Evolutionary conservation across 2,329 filamentous ascomycete genomes (phyloP), one percentile per base, ranked within the genome.

Genomic region (Xylaria sp.): DNA sequence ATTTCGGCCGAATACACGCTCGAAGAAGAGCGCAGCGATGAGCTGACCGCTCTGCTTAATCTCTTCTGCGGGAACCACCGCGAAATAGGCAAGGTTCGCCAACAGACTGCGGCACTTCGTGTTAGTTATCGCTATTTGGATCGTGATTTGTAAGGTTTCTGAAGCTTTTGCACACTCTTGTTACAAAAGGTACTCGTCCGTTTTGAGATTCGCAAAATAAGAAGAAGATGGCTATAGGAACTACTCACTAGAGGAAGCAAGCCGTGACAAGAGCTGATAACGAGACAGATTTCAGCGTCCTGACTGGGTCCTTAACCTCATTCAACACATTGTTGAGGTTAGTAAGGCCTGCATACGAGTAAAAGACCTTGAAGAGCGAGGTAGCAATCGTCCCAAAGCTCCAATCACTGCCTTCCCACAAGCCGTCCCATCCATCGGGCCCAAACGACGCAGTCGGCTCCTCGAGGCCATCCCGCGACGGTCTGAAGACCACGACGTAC

Each of bases 271-370:
- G 80, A 0, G 89, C 89, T 0, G 85, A 82, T 0, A 88, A 81
- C 0, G 87, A 86, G 1, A 90, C 90, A 0, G 86, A 87, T 60
- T 86, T 89, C 18, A 93, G 77, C 0, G 90, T 93, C 15, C 85
- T 81, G 0, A 92, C 84, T 0, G 91, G 91, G 67, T 92, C 84
- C 67, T 88, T 88, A 23, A 93, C 90, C 75, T 93, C 90, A 74
- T 90, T 91, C 59, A 93, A 81, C 4, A 92, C 90, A 71, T 92
- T 90, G 78, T 90, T 91, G 69, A 89, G 83, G 67, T 92, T 92
- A 60, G 83, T 86, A 13, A 91, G 80, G 0, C 91, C 90, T 0
- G 89, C 83, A 65, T 91, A 93, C 0, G 89, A 90, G 76, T 92
- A 92, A 52, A 90, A 87, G 0, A 92, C 88, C 72, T 90, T 90